Percentiles rank a stretch among this genome's conserved stretches.
Evolutionary conservation across 495 filamentous ascomycete species (phyloP).

Genomic region (Penicillium canescens): DNA sequence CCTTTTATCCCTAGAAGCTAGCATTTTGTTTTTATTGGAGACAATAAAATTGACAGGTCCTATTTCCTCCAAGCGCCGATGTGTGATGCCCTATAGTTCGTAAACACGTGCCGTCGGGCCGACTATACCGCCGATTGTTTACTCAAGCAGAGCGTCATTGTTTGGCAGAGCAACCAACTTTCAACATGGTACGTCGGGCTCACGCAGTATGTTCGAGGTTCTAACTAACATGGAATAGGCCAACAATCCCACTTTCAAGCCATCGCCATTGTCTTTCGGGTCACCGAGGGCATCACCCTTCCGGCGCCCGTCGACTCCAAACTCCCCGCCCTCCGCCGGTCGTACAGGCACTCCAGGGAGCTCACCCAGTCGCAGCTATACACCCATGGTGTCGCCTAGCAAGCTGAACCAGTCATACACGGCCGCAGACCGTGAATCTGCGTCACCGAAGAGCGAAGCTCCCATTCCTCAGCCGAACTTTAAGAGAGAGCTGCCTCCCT

Average conservation of each 20-base stretch:
- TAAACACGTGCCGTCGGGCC: conserved; percentile 1
- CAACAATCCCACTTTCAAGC: conserved; percentile 60
- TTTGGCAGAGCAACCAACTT: neutral
- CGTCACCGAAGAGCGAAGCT: conserved; percentile 23
- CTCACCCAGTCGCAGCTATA: conserved; percentile 45
- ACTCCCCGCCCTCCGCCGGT: conserved; percentile 42
- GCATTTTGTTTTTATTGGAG: too few relatives aligned
- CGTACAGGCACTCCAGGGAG: conserved; percentile 41
- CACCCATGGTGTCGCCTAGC: conserved; percentile 46
- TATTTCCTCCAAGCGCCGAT: too few relatives aligned
- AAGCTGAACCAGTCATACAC: conserved; percentile 52
- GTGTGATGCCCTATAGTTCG: too few relatives aligned
- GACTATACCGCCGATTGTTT: conserved; percentile 7
- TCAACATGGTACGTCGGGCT: conserved; percentile 25
- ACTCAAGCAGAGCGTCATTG: conserved; percentile 10
- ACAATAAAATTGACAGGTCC: too few relatives aligned
- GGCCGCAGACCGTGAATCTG: conserved; percentile 37
- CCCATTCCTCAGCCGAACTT: conserved; percentile 44
- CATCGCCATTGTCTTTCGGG: conserved; percentile 68
- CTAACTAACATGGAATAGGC: conserved; percentile 22
- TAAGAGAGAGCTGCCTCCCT: conserved; percentile 40
- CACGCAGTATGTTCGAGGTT: neutral
- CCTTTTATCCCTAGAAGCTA: too few relatives aligned
- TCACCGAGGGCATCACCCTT: conserved; percentile 75
- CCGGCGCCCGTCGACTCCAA: conserved; percentile 57